Evolutionary conservation across 208 protist species (phyloP), one percentile per base, ranked within the genome.

Genomic region (Porcisia hertigi): DNA sequence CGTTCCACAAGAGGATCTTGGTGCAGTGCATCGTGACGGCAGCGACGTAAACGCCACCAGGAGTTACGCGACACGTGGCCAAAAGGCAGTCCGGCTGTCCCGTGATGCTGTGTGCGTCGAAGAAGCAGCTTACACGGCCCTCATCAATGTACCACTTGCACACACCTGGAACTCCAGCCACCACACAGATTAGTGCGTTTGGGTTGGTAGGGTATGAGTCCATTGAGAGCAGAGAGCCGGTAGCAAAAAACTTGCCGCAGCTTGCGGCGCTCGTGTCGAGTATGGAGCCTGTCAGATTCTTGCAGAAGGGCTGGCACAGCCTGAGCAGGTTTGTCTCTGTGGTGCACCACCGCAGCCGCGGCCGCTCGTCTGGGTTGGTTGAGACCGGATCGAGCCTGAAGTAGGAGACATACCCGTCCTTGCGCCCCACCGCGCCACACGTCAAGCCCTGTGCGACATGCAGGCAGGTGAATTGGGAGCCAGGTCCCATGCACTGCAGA

Each of bases 131-230:
- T 59, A 94, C 59, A 25, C 86, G 81, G 53, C 76, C 87, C 58
- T 94, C 90, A n/a, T 89, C 92, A 34, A 96, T 54, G 81, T 91
- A 90, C 92, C 89, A 96, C 79, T 94, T 94, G 76, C 83, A 88
- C 62, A 96, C 90, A 4, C 92, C 92, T 25, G 85, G 76, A 30
- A 92, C 85, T 2, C 90, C 89, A 0, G 80, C 87, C 58, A 96
- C 82, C 16, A 94, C 89, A 45, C 83, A 88, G 58, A 96, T 76
- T 69, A 92, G 87, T 23, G 81, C 81, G 82, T 96, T 94, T 20
- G 92, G 90, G 82, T 91, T 94, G 41, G 81, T 88, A 18, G 88
- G 86, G 74, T 91, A 88, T 36, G 88, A 93, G 75, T 96, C 90
- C 39, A 96, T 87, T 12, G 84, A 86, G n/a, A 91, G 69, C 49